phyloP scores from a whole-genome alignment of 2,329 filamentous ascomycete species.

The Penicillium sp. region DNA sequence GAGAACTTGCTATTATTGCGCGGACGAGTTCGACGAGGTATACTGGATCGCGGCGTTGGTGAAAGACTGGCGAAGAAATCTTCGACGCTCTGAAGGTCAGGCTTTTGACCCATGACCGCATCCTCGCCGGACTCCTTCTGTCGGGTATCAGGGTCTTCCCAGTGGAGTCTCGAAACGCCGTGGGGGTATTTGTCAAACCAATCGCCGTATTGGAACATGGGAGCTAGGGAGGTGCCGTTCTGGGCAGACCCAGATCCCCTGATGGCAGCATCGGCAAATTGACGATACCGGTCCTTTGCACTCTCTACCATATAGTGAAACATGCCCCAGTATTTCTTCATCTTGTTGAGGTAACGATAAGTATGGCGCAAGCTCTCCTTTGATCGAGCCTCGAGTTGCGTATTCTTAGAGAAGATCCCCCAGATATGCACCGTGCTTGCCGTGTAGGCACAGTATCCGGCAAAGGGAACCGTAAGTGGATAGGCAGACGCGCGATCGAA shows the following conservation, averaged over 20 bases:
- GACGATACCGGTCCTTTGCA: slow-evolving; percentile 78
- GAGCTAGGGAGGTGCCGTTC: slow-evolving; percentile 42
- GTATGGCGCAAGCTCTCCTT: slow-evolving; percentile 83
- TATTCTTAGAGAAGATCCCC: slow-evolving; percentile 81
- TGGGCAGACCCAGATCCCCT: slow-evolving; percentile 50
- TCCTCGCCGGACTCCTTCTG: slow-evolving; percentile 77
- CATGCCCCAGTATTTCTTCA: slow-evolving; percentile 98
- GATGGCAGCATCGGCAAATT: slow-evolving; percentile 73
- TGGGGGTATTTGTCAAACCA: slow-evolving; percentile 96
- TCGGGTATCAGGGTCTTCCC: slow-evolving; percentile 65
- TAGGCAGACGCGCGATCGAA: slow-evolving; percentile 75
- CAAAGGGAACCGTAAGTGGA: slow-evolving; percentile 81
- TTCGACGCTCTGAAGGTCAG: slow-evolving; percentile 86
- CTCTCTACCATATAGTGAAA: slow-evolving; percentile 96
- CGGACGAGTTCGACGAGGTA: slow-evolving; percentile 39
- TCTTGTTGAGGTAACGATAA: slow-evolving; percentile 82
- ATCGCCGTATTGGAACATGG: slow-evolving; percentile 90
- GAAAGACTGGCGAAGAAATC: slow-evolving; percentile 84
- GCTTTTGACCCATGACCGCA: slow-evolving; percentile 79
- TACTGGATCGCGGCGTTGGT: slow-evolving; percentile 48
- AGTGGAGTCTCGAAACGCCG: slow-evolving; percentile 78
- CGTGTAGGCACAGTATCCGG: slow-evolving; percentile 89
- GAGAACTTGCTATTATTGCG: slow-evolving; percentile 25
- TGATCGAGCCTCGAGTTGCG: slow-evolving; percentile 65
- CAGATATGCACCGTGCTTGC: slow-evolving; percentile 93